Percentiles rank a stretch among this genome's conserved stretches.
Conservation (phyloP, 306 rosid genomes). For the Prunus salicina region DNA sequence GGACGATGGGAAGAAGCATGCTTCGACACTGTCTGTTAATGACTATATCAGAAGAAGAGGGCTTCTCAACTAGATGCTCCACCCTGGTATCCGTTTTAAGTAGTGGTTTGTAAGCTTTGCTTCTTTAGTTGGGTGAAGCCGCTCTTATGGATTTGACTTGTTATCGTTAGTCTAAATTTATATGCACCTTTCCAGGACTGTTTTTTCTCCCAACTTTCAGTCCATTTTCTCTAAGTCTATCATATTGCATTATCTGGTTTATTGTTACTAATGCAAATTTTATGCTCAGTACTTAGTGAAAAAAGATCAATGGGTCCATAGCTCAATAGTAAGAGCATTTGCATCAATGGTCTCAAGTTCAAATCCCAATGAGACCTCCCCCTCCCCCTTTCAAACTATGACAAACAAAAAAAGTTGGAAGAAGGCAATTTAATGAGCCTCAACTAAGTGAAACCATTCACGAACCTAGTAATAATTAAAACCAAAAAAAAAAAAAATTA, state of each 20-base stretch:
- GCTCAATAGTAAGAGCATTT: too few relatives aligned
- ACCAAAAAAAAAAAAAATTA: neutral
- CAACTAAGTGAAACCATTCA: neutral
- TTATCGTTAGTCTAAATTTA: neutral
- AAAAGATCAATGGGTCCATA: too few relatives aligned
- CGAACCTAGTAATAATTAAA: neutral
- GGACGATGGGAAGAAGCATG: conserved; percentile 47
- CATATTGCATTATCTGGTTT: neutral
- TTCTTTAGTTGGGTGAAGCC: neutral
- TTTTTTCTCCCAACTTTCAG: neutral
- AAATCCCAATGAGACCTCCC: too few relatives aligned
- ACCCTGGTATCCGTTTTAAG: neutral
- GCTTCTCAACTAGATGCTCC: conserved; percentile 28
- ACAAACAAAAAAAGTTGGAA: too few relatives aligned
- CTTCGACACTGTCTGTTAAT: conserved; percentile 42
- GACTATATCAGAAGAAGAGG: conserved; percentile 74
- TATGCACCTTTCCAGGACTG: neutral
- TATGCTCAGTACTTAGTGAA: neutral
- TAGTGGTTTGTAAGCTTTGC: neutral
- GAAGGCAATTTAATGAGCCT: neutral
- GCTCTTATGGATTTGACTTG: neutral
- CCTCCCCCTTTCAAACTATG: too few relatives aligned
- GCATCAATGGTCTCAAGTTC: too few relatives aligned
- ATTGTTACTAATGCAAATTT: neutral
- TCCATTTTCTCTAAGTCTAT: neutral